Base-by-base conservation (phyloP, 75 land plant genomes). In the Pinus taeda region DNA sequence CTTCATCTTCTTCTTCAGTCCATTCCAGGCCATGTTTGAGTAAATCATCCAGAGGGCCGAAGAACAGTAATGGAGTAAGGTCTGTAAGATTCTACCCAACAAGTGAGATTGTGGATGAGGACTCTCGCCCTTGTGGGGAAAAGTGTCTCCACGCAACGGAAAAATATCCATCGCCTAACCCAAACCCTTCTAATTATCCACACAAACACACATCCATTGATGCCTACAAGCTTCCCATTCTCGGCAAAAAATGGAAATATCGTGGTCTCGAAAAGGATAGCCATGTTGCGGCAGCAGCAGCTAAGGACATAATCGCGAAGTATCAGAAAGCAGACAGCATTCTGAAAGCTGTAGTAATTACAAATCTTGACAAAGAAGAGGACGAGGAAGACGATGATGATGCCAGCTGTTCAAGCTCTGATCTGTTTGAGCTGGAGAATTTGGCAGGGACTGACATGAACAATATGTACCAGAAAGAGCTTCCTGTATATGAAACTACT, bases 401-500 rank as follows among this genome's bases (percentile, higher is more conserved):
- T 4, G 84, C 62, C 42, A 91, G 93, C 69, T 87, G 80, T 75
- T 57, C 86, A 12, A 91, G 93, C 69, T 89, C 91, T 3, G 93
- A 91, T 81, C 82, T 91, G 59, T 91, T 91, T 77, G 93, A 91
- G 70, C 75, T 91, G 60, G 89, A 91, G 82, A 84, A 86, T 75
- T 72, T 91, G 55, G 71, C 82, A 33, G 79, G 76, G 37, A 80
- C 81, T 26, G 90, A 89, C 26, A 69, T 37, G 12, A 42, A 36
- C 21, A 70, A 15, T 33, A 7, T 45, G 9, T 89, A 84, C 57
- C 58, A 75, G 0, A 85, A 87, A 58, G 92, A 90, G 77, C 74
- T 90, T 59, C 92, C 92, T 33, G 92, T 90, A 42, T 88, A 90
- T 79, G 90, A 85, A 61, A 90, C 87, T n/a, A 90, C 92, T 11